These are phyloP conservation scores for Hypoxylon sp. DNA, from an alignment of 2,329 filamentous ascomycete genomes.

Conservation along the genomic window DNA sequence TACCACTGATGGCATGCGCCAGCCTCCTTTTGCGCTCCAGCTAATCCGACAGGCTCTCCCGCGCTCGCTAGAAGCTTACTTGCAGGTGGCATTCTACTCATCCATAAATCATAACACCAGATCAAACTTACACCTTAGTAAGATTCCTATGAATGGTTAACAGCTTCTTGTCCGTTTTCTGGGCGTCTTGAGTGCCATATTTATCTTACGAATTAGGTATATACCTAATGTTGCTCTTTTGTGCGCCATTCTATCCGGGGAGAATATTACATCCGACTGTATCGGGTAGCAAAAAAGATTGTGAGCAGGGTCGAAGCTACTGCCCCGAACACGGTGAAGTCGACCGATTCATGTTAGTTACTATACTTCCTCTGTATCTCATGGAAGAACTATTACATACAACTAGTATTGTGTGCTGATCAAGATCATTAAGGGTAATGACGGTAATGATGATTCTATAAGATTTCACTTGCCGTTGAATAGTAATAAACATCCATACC, in stretches of 20 bases:
- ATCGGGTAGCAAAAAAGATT: background rate
- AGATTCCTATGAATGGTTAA: background rate
- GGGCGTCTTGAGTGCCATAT: background rate
- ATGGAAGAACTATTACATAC: background rate
- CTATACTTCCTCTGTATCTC: background rate
- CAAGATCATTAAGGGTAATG: background rate
- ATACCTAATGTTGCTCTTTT: background rate
- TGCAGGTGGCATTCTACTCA: slow-evolving; percentile 15
- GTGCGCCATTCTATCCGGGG: background rate
- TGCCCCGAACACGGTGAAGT: background rate
- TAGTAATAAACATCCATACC: background rate
- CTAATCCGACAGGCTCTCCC: slow-evolving; percentile 28
- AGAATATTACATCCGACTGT: background rate
- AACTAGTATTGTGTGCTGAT: background rate
- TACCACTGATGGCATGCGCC: slow-evolving; percentile 13
- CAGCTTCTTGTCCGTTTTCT: background rate
- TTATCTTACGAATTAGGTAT: background rate
- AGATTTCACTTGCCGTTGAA: background rate
- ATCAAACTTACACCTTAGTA: background rate
- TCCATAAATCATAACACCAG: slow-evolving; percentile 13
- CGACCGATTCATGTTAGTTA: background rate
- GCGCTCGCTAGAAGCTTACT: slow-evolving; percentile 5
- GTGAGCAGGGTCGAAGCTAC: background rate
- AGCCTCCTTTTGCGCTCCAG: slow-evolving; percentile 21
- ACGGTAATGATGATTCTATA: background rate